Evolutionary conservation across 2,329 filamentous ascomycete genomes (phyloP).

Genomic region (Curvularia eragrostidis): DNA sequence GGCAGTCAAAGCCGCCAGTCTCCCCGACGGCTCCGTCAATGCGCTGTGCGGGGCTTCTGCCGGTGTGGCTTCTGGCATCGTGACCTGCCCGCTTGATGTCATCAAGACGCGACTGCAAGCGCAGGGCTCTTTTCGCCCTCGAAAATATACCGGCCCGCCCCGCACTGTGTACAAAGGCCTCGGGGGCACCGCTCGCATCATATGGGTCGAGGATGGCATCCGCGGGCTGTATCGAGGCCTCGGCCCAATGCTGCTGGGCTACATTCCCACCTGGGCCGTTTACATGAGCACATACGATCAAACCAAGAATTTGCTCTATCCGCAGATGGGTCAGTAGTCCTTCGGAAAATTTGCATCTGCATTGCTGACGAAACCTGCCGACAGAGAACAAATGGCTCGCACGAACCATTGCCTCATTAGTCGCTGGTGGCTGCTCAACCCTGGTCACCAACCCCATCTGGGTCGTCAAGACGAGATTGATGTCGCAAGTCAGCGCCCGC

Average conservation of each 20-base stretch:
- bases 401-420: constrained; percentile 87
- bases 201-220: constrained; percentile 87
- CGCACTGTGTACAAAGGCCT: constrained; percentile 79
- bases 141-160: constrained; percentile 57
- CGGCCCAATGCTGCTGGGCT: constrained; percentile 92
- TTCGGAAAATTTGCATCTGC: background rate
- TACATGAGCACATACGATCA: constrained; percentile 97
- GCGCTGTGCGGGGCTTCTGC: constrained; percentile 86
- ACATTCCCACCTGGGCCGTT: constrained; percentile 96
- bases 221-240: constrained; percentile 91
- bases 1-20: constrained; percentile 51
- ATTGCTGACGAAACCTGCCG: constrained; percentile 18
- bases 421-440: constrained; percentile 91
- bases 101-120: constrained; percentile 99
- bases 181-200: constrained; percentile 82
- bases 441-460: constrained; percentile 97
- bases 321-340: constrained; percentile 60
- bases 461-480: constrained; percentile 98
- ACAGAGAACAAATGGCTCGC: constrained; percentile 75
- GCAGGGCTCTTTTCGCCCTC: constrained; percentile 78
- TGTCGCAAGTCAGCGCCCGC: constrained; percentile 80
- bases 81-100: constrained; percentile 96
- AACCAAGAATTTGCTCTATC: constrained; percentile 75
- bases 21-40: constrained; percentile 70
- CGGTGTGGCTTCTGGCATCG: constrained; percentile 89